A percentile compares a stretch with the other conserved stretches of the same genome.
Conservation (phyloP, 495 filamentous ascomycete genomes). For the Penicillium desertorum region DNA sequence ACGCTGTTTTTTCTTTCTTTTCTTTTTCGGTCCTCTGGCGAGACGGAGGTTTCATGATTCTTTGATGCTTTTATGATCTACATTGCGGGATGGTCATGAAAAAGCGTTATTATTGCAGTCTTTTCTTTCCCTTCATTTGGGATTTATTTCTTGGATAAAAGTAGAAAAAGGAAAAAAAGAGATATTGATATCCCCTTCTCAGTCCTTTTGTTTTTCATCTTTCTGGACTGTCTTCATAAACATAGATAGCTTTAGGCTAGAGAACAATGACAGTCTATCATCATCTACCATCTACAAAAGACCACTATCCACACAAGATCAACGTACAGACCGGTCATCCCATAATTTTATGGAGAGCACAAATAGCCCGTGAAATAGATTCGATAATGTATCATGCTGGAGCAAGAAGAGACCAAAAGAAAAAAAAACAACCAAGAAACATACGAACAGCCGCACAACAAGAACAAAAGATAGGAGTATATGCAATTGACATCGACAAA, state of each 20-base stretch:
- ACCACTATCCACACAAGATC: neutral
- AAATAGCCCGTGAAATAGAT: neutral
- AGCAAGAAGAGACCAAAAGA: neutral
- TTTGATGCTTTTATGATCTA: neutral
- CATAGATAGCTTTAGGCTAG: neutral
- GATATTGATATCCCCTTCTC: constrained; percentile 1
- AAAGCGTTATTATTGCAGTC: neutral
- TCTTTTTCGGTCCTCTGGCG: neutral
- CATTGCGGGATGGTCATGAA: neutral
- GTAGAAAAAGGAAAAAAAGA: neutral
- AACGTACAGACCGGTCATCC: neutral
- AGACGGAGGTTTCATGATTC: neutral
- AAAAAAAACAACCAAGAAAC: neutral
- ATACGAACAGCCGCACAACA: neutral
- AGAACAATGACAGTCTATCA: neutral
- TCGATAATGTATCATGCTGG: constrained; percentile 7
- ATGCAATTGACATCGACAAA: constrained; percentile 5
- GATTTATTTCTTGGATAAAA: neutral
- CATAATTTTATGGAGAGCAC: neutral
- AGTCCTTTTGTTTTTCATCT: neutral
- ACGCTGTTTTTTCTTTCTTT: neutral
- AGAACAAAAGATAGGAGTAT: constrained; percentile 7
- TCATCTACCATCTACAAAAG: too few relatives aligned
- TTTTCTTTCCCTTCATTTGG: neutral
- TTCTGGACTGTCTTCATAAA: neutral